Percentiles rank a stretch among this genome's conserved stretches.
phyloP scores from a whole-genome alignment of 2,329 filamentous ascomycete genomes.

The Berkeleyomyces rouxiae region DNA sequence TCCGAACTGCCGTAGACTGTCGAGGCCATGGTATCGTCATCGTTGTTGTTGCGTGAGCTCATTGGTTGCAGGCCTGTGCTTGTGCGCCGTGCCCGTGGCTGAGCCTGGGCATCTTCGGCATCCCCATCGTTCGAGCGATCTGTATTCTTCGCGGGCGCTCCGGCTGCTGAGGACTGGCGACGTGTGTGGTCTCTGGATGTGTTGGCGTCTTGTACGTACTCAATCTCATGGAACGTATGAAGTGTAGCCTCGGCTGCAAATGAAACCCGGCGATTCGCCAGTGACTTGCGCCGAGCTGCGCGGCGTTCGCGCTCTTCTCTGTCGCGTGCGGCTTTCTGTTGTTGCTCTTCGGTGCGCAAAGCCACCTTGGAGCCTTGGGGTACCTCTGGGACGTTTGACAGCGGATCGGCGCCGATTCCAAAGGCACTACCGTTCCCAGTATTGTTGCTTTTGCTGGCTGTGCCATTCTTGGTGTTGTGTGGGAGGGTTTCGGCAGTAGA shows the following conservation, averaged over 20 bases:
- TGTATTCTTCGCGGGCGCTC: neutral
- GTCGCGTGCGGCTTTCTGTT: slow-evolving; percentile 51
- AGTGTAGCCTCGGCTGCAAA: slow-evolving; percentile 95
- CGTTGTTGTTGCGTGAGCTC: slow-evolving; percentile 46
- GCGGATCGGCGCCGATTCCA: slow-evolving; percentile 7
- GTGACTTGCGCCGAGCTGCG: slow-evolving; percentile 79
- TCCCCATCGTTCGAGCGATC: neutral
- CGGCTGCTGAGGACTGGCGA: slow-evolving; percentile 25
- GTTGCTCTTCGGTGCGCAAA: slow-evolving; percentile 51
- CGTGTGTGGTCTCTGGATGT: slow-evolving; percentile 62
- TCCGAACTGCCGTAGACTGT: slow-evolving; percentile 56
- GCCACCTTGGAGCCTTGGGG: slow-evolving; percentile 35
- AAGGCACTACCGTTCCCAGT: slow-evolving; percentile 1
- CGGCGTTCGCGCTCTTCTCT: slow-evolving; percentile 58
- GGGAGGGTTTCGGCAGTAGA: slow-evolving; percentile 42
- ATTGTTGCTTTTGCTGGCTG: neutral
- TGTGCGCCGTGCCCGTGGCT: slow-evolving; percentile 35
- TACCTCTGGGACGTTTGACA: slow-evolving; percentile 16
- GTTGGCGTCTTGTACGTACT: slow-evolving; percentile 75
- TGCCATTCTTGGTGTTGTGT: slow-evolving; percentile 17
- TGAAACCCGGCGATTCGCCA: slow-evolving; percentile 84
- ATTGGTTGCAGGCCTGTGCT: slow-evolving; percentile 34
- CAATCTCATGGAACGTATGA: slow-evolving; percentile 91
- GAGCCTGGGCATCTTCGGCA: slow-evolving; percentile 27
- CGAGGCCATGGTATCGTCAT: slow-evolving; percentile 54